phyloP scores from a whole-genome alignment of 176 grass and related monocot species.

The Eleusine indica region DNA sequence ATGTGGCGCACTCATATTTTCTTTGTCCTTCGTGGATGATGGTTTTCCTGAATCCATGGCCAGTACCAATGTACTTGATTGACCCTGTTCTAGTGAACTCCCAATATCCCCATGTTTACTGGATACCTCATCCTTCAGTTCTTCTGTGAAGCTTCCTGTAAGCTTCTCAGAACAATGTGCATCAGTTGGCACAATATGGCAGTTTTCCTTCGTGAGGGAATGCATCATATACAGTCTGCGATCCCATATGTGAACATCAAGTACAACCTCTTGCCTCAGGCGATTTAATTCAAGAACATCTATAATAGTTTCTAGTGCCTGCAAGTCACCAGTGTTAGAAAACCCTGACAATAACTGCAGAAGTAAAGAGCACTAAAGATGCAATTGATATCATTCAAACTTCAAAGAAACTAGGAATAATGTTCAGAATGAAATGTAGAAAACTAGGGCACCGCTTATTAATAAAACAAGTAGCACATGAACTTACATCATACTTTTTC shows the following conservation, averaged over 20 bases:
- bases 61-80: constrained; percentile 24
- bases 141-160: constrained; percentile 40
- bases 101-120: constrained; percentile 25
- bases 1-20: constrained; percentile 41
- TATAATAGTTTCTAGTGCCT: constrained; percentile 43
- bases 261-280: constrained; percentile 63
- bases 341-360: constrained; percentile 53
- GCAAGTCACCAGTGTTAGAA: constrained; percentile 47
- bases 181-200: constrained; percentile 38
- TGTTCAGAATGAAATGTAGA: constrained; percentile 6
- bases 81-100: constrained; percentile 41
- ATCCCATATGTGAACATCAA: constrained; percentile 78
- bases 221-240: constrained; percentile 68
- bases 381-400: neutral
- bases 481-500: constrained; percentile 87
- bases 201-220: constrained; percentile 65
- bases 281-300: constrained; percentile 91
- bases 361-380: constrained; percentile 13
- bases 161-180: constrained; percentile 41
- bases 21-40: constrained; percentile 38
- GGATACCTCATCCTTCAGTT: constrained; percentile 35
- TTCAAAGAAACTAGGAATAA: neutral
- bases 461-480: constrained; percentile 34
- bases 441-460: constrained; percentile 12
- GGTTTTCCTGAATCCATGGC: constrained; percentile 31